Evolutionary conservation across 2,329 filamentous ascomycete species (phyloP), one percentile per base, ranked within the genome.

Genomic region (Stagonosporopsis rhizophila): DNA sequence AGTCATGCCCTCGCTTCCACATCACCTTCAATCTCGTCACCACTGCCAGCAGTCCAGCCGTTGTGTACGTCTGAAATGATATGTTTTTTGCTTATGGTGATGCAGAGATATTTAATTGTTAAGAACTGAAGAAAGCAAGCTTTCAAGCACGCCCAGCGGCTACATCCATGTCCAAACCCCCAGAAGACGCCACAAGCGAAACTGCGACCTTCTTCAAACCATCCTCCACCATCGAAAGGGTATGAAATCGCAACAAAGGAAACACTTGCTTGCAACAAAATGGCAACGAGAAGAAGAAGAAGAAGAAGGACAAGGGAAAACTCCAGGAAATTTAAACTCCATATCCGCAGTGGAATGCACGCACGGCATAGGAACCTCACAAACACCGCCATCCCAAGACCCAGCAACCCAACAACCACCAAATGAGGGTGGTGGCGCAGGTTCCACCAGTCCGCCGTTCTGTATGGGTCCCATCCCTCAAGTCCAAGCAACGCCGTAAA

Each of bases 141-240:
- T 52, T 53, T 56, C 60, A 68, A 68, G 69, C 69, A 67, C 71
- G 71, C 70, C 58, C 71, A 73, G 71, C 71, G 71, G 70, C 64
- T 69, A 57, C 54, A 28, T 56, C 51, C 54, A 56, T 35, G 45
- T 52, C 54, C 59, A 63, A 42, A 58, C 44, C 62, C 65, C 59
- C 62, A 58, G 63, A 56, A 60, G 61, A 64, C 53, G 61, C 57
- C 62, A 35, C 55, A 52, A 44, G 37, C 39, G 17, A 52, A 52
- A 40, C 35, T 39, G 55, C 34, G 23, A 52, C n/a, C 44, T 48
- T 54, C 57, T 58, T 49, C 44, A 60, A 66, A 52, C 23, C 37
- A 14, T 46, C 61, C 51, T 60, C 62, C 62, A 60, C 54, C 46
- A 58, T 28, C 48, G 44, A 44, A 49, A 58, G 58, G 54, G 59